phyloP scores from a whole-genome alignment of 768 basidiomycete species.

The Naganishia antarctica region DNA sequence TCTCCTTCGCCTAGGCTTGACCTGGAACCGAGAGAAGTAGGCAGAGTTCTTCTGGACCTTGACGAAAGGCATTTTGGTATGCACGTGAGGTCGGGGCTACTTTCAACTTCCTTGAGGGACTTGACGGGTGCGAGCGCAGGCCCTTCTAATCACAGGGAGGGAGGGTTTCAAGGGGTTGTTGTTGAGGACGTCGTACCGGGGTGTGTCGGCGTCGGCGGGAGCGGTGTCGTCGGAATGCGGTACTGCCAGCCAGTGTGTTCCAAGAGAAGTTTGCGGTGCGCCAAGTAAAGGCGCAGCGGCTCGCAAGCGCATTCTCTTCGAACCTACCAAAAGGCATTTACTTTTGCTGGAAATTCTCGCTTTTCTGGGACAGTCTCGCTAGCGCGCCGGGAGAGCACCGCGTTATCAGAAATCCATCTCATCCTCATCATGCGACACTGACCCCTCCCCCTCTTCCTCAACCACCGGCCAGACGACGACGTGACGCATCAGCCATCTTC shows the following conservation, averaged over 20 bases:
- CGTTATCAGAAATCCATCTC: too few relatives aligned
- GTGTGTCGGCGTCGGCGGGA: neutral
- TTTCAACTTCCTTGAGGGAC: neutral
- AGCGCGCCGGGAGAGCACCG: too few relatives aligned
- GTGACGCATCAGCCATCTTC: conserved; percentile 14
- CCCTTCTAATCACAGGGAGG: neutral
- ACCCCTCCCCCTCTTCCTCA: neutral
- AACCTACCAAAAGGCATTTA: too few relatives aligned
- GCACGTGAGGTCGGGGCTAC: conserved; percentile 27
- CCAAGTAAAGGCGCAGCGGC: too few relatives aligned
- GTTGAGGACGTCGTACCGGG: neutral
- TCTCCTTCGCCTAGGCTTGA: conserved; percentile 59
- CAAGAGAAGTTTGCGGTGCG: too few relatives aligned
- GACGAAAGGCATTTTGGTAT: conserved; percentile 72
- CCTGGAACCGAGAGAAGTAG: conserved; percentile 69
- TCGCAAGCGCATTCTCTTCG: too few relatives aligned
- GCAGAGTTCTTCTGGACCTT: conserved; percentile 93
- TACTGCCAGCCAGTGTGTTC: too few relatives aligned
- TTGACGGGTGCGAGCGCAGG: conserved; percentile 2
- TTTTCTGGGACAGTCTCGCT: too few relatives aligned
- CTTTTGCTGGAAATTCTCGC: too few relatives aligned
- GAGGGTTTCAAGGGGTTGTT: neutral
- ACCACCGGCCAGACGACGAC: conserved; percentile 18
- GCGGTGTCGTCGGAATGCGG: neutral
- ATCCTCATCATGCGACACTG: too few relatives aligned